Conservation (phyloP, 2,329 filamentous ascomycete species). For the Fusarium annulatum region DNA sequence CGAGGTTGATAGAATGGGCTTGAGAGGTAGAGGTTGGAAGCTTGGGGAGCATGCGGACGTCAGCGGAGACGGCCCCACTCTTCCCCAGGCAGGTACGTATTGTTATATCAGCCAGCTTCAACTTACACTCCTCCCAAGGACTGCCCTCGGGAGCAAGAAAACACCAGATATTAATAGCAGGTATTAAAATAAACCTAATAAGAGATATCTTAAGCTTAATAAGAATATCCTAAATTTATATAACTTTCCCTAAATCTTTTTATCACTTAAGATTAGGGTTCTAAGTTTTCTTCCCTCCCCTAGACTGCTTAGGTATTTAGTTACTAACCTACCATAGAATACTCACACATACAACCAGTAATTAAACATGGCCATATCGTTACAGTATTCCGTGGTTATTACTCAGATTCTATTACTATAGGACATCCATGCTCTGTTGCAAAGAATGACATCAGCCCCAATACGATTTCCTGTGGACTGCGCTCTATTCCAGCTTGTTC, state of each 20-base stretch:
- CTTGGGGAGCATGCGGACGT: slow-evolving; percentile 38
- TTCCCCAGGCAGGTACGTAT: slow-evolving; percentile 33
- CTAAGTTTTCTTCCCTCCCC: no score
- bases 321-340: not conserved
- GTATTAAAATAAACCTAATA: no score
- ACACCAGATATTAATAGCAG: no score
- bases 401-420: not conserved
- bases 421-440: not conserved
- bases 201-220: no score
- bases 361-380: not conserved
- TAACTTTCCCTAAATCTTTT: no score
- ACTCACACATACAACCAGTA: not conserved
- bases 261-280: no score
- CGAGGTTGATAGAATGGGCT: slow-evolving; percentile 9
- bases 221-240: no score
- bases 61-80: slow-evolving; percentile 40
- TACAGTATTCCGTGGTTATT: not conserved
- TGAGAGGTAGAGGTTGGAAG: slow-evolving; percentile 40
- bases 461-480: not conserved
- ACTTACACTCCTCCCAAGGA: not conserved
- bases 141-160: not conserved
- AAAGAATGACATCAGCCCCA: not conserved
- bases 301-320: no score
- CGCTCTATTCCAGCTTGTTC: not conserved
- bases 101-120: not conserved